Evolutionary conservation across 2,329 filamentous ascomycete genomes (phyloP).

Genomic region (Talaromyces sp.): DNA sequence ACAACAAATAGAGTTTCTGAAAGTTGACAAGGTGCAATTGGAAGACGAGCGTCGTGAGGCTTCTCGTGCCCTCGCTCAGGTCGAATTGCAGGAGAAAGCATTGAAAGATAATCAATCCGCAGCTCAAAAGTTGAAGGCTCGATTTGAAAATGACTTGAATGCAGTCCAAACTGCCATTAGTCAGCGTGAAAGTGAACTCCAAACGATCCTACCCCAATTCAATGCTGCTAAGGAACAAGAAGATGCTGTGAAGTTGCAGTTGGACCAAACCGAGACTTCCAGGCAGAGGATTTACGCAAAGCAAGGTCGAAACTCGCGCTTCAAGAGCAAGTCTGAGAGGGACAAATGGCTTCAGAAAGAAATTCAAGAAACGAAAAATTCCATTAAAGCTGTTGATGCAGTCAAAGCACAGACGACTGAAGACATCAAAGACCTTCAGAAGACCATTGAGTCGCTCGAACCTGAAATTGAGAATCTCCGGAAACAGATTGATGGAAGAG

Average conservation of each 20-base stretch:
- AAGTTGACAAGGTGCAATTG: conserved; percentile 78
- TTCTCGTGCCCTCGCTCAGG: conserved; percentile 75
- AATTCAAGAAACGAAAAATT: conserved; percentile 73
- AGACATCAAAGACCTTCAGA: conserved; percentile 70
- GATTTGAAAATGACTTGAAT: conserved; percentile 69
- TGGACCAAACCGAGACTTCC: conserved; percentile 72
- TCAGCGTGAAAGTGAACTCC: conserved; percentile 72
- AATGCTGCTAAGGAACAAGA: conserved; percentile 71
- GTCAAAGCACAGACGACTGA: conserved; percentile 81
- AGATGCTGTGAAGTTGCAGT: conserved; percentile 63
- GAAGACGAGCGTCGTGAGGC: conserved; percentile 85
- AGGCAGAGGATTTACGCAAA: conserved; percentile 83
- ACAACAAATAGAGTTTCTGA: conserved; percentile 78
- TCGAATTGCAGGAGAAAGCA: conserved; percentile 79
- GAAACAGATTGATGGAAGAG: conserved; percentile 72
- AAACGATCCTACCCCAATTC: conserved; percentile 72
- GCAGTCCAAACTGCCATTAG: conserved; percentile 71
- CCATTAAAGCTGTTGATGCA: conserved; percentile 75
- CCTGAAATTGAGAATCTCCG: conserved; percentile 68
- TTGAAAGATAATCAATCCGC: conserved; percentile 78
- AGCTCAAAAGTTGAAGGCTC: conserved; percentile 67
- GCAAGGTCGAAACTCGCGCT: conserved; percentile 82
- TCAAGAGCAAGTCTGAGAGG: conserved; percentile 81
- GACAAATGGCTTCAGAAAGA: conserved; percentile 78
- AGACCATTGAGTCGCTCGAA: conserved; percentile 69